These are phyloP conservation scores for Clarireedia homoeocarpa DNA, from an alignment of 2,329 filamentous ascomycete genomes.

Conservation along the genomic window DNA sequence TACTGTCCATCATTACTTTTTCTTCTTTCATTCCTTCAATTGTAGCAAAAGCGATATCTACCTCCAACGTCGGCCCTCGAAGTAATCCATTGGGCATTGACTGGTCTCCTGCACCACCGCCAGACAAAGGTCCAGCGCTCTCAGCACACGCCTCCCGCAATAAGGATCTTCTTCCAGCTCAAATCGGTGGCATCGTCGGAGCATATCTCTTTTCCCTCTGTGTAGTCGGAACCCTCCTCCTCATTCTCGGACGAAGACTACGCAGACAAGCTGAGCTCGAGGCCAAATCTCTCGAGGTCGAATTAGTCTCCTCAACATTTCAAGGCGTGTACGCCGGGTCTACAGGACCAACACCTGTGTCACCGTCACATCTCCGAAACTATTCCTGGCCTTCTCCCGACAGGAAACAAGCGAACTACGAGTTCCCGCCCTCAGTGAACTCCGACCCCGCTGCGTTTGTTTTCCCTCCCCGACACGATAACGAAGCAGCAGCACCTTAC, in stretches of 20 bases:
- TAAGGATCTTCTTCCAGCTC: constrained; percentile 61
- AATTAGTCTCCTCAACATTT: constrained; percentile 27
- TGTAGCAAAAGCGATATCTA: not conserved
- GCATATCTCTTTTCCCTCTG: constrained; percentile 74
- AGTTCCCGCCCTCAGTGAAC: not conserved
- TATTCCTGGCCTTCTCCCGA: constrained; percentile 45
- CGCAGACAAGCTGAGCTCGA: constrained; percentile 26
- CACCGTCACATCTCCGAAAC: constrained; percentile 29
- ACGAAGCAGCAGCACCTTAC: constrained; percentile 31
- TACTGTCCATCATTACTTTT: not conserved
- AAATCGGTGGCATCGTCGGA: constrained; percentile 77
- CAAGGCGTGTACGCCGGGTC: not conserved
- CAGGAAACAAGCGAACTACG: constrained; percentile 13
- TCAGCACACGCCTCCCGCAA: constrained; percentile 53
- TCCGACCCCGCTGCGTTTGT: constrained; percentile 5
- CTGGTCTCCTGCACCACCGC: constrained; percentile 48
- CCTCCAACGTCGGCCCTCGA: not conserved
- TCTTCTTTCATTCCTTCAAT: not conserved
- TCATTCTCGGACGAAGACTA: constrained; percentile 52
- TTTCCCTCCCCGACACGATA: constrained; percentile 18
- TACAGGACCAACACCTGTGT: constrained; percentile 19
- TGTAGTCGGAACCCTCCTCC: constrained; percentile 59
- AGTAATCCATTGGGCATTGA: constrained; percentile 33
- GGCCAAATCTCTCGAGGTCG: constrained; percentile 24
- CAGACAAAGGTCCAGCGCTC: constrained; percentile 52